phyloP scores from a whole-genome alignment of 805 yeast genomes.

The Saturnispora quitensis region DNA sequence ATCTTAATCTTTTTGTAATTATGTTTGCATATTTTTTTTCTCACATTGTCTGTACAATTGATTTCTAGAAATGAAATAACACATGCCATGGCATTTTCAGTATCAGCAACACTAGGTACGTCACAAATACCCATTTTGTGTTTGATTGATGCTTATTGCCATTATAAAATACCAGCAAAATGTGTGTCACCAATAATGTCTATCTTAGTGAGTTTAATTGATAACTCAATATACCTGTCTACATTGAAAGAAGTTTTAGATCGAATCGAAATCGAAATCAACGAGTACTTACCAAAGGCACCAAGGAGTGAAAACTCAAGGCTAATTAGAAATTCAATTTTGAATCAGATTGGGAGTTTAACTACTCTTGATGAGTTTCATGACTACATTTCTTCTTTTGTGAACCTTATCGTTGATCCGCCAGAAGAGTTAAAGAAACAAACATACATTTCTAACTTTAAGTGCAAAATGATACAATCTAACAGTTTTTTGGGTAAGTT shows the following conservation, averaged over 20 bases:
- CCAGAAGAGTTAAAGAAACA: background rate
- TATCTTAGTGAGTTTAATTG: constrained; percentile 36
- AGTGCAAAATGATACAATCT: constrained; percentile 25
- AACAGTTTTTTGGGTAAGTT: constrained; percentile 40
- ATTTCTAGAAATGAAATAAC: background rate
- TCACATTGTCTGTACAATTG: background rate
- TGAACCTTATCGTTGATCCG: constrained; percentile 28
- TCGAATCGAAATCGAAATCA: constrained; percentile 18
- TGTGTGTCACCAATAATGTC: constrained; percentile 33
- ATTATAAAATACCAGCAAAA: constrained; percentile 31
- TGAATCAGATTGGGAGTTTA: constrained; percentile 35
- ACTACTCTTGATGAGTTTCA: constrained; percentile 41
- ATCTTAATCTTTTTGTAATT: background rate
- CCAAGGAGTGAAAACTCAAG: background rate
- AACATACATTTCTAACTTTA: constrained; percentile 10
- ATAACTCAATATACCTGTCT: constrained; percentile 17
- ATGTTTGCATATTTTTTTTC: background rate
- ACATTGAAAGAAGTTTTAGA: constrained; percentile 16
- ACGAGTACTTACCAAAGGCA: constrained; percentile 15
- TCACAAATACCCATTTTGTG: constrained; percentile 43
- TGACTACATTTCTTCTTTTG: constrained; percentile 27
- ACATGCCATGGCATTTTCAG: constrained; percentile 10
- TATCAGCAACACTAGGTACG: constrained; percentile 41
- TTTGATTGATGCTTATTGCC: constrained; percentile 39
- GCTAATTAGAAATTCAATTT: background rate